Base-by-base conservation (phyloP, 768 basidiomycete genomes). In the Podaxis rugospora region DNA sequence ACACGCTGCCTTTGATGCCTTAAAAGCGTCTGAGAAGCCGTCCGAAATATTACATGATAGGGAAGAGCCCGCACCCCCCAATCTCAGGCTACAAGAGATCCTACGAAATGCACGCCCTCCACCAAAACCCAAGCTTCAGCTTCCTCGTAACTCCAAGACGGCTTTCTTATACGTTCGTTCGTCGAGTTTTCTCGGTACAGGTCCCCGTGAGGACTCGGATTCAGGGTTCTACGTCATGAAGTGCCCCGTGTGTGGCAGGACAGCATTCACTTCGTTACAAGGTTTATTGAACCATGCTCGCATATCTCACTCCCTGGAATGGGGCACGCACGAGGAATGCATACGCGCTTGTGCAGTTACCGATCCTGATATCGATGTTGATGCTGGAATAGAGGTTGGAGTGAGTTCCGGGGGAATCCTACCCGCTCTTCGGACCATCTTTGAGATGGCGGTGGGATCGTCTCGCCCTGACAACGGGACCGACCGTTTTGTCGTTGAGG, bases 281-380 rank as follows among this genome's bases (percentile, higher is more conserved):
- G 83, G 82, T 3, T 74, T 84, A 14, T 74, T 82, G 28, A 83
- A 83, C 65, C 83, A 84, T 61, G 81, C 78, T 32, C 78, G 83
- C 11, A 75, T 82, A 35, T 71, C 75, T 5, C 83, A 84, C 66
- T 69, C 66, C 42, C 70, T 78, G 32, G 81, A 79, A 62, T 84
- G 81, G 80, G 81, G 79, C 10, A 80, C 78, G 7, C 83, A 84
- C 59, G 83, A 84, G 44, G 81, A 81, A 52, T 84, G 82, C 61
- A 78, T 83, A 5, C 73, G 76, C 47, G 78, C 80, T 4, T 83
- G 83, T 69, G 78, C 81, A 5, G 72, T 77, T 14, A 64, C 71
- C 4, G 78, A 79, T 55, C 69, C 75, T 46, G 68, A 73, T 47
- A 55, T 80, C n/a, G 74, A 81, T 52, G 60, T 78, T 4, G 69